A percentile compares a stretch with the other conserved stretches of the same genome.
phyloP scores from a whole-genome alignment of 805 yeast species.

The Candida endomychidarum region DNA sequence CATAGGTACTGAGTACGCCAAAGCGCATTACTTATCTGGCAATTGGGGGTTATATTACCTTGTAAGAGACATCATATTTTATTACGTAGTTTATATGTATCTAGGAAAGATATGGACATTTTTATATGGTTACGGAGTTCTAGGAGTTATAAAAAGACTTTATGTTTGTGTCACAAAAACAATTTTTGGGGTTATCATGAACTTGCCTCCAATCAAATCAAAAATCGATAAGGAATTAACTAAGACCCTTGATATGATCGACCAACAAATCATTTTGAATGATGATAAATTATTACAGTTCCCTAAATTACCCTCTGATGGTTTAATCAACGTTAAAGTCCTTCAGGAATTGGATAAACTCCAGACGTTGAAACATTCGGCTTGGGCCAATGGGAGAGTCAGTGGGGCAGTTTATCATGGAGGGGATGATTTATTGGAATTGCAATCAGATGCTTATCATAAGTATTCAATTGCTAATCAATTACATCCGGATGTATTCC shows the following conservation, averaged over 20 bases:
- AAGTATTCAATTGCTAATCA: conserved; percentile 88
- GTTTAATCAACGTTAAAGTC: conserved; percentile 51
- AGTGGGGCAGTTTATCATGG: conserved; percentile 98
- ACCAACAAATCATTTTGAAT: conserved; percentile 56
- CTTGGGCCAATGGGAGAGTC: conserved; percentile 82
- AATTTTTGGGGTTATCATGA: conserved; percentile 32
- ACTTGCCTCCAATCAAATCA: conserved; percentile 52
- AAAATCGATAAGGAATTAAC: conserved; percentile 63
- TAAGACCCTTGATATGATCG: conserved; percentile 49
- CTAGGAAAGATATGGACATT: conserved; percentile 2
- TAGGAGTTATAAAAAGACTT: conserved; percentile 25
- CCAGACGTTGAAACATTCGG: conserved; percentile 57
- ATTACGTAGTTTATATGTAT: conserved; percentile 15
- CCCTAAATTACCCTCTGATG: conserved; percentile 55
- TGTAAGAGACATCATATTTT: conserved; percentile 24
- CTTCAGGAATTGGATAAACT: conserved; percentile 50
- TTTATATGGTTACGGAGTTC: conserved; percentile 40
- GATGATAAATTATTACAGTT: conserved; percentile 47
- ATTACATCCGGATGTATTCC: conserved; percentile 95
- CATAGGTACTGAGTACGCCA: neutral
- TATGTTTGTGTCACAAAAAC: conserved; percentile 16
- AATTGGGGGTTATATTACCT: conserved; percentile 16
- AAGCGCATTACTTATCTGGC: conserved; percentile 4
- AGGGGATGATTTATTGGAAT: conserved; percentile 68
- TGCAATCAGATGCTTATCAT: conserved; percentile 77